These are phyloP conservation scores for Fusarium sarcochroum DNA, from an alignment of 2,329 filamentous ascomycete genomes.

Conservation along the genomic window DNA sequence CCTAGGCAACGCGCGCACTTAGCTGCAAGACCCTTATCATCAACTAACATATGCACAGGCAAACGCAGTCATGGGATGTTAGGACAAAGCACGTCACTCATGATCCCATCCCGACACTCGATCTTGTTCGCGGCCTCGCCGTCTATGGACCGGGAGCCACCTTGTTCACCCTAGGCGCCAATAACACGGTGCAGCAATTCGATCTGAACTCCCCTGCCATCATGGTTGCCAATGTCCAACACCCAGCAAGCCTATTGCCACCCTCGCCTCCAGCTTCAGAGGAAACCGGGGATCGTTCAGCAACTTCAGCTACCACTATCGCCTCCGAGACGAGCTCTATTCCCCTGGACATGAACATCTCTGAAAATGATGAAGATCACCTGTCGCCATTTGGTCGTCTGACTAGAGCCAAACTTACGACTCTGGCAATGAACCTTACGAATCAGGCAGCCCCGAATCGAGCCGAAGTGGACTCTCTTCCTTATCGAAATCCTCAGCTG, in stretches of 20 bases:
- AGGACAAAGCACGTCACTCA: conserved; percentile 96
- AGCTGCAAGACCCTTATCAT: conserved; percentile 50
- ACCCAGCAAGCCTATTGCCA: conserved; percentile 82
- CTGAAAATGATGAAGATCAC: conserved; percentile 82
- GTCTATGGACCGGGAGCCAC: conserved; percentile 92
- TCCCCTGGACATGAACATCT: conserved; percentile 70
- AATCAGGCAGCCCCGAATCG: conserved; percentile 76
- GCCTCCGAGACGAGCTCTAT: conserved; percentile 68
- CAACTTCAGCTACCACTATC: conserved; percentile 62
- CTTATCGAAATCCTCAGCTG: conserved; percentile 67
- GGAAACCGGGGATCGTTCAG: conserved; percentile 71
- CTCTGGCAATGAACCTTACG: conserved; percentile 72
- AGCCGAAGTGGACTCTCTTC: conserved; percentile 74
- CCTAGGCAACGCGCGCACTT: conserved; percentile 63
- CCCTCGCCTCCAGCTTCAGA: conserved; percentile 88
- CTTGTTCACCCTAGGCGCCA: conserved; percentile 89
- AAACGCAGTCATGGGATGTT: conserved; percentile 97
- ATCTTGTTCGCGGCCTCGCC: conserved; percentile 86
- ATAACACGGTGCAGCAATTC: conserved; percentile 94
- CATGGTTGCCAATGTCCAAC: conserved; percentile 89
- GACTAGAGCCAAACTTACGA: conserved; percentile 74
- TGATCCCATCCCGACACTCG: conserved; percentile 87
- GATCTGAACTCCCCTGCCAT: conserved; percentile 86
- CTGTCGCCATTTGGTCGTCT: conserved; percentile 83
- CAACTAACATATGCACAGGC: conserved; percentile 66